Conservation (phyloP, 768 basidiomycete genomes). For the Coprinopsis cinerea region DNA sequence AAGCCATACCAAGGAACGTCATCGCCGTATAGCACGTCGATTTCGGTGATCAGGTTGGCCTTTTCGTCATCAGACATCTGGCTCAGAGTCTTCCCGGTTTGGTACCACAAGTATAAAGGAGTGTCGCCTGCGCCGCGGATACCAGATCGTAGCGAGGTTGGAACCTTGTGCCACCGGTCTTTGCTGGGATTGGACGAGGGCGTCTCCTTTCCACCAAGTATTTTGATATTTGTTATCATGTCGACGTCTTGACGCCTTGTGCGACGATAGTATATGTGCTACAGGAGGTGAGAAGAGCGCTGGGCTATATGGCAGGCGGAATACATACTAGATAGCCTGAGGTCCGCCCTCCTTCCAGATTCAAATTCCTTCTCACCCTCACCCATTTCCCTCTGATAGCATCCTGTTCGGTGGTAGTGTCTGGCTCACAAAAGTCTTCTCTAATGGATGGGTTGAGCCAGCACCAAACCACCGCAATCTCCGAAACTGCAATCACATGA, state of each 20-base stretch:
- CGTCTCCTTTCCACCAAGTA: constrained; percentile 52
- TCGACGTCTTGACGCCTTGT: constrained; percentile 78
- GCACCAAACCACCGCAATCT: constrained; percentile 69
- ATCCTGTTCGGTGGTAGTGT: constrained; percentile 64
- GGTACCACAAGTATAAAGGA: constrained; percentile 77
- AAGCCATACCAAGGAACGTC: constrained; percentile 85
- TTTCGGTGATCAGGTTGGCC: constrained; percentile 72
- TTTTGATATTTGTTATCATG: constrained; percentile 65
- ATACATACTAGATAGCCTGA: constrained; percentile 53
- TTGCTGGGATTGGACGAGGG: constrained; percentile 29
- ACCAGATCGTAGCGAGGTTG: constrained; percentile 60
- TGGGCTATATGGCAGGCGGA: no score
- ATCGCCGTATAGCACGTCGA: constrained; percentile 88
- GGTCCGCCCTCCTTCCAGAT: constrained; percentile 52
- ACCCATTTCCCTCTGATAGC: constrained; percentile 86
- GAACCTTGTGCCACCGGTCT: constrained; percentile 59
- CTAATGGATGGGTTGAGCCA: constrained; percentile 53
- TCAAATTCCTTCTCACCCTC: constrained; percentile 76
- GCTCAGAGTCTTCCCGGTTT: constrained; percentile 53
- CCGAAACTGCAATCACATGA: constrained; percentile 53
- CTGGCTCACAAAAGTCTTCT: constrained; percentile 60
- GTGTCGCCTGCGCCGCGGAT: constrained; percentile 44
- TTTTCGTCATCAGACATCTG: constrained; percentile 57
- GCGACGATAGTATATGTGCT: constrained; percentile 78
- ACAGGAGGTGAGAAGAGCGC: no score